Evolutionary conservation across 2,329 filamentous ascomycete species (phyloP).

Genomic region (Ophiostoma sp.): DNA sequence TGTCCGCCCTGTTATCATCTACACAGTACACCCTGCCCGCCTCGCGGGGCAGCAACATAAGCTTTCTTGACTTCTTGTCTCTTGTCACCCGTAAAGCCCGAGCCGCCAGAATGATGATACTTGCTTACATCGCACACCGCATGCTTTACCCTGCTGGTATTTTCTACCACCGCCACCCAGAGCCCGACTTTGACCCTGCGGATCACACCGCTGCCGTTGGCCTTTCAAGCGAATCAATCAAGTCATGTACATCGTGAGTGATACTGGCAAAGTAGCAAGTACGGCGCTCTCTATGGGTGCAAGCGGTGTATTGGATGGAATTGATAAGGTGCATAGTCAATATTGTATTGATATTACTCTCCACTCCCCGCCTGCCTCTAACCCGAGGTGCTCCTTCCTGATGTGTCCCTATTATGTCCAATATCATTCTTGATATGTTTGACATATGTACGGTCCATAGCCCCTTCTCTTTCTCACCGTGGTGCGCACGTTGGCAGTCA

Average conservation of each 20-base stretch:
- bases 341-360: not conserved
- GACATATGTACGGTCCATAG: not conserved
- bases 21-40: not conserved
- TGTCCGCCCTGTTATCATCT: not conserved
- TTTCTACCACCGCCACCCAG: not conserved
- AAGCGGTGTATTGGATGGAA: not conserved
- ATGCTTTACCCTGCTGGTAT: not conserved
- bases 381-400: not conserved
- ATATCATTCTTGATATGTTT: not conserved
- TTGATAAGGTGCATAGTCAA: not conserved
- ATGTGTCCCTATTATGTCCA: not conserved
- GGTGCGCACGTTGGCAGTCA: not conserved
- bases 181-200: slow-evolving; percentile 25
- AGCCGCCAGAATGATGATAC: not conserved
- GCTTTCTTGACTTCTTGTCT: not conserved
- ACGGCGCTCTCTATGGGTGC: not conserved
- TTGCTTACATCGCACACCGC: not conserved
- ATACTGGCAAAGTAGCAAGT: not conserved
- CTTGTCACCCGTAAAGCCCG: slow-evolving; percentile 4
- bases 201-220: slow-evolving; percentile 25
- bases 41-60: slow-evolving; percentile 3
- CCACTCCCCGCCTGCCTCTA: not conserved
- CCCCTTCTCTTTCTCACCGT: not conserved
- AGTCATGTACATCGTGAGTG: too few species aligned
- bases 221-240: slow-evolving; percentile 25